phyloP scores from a whole-genome alignment of 192 early-diverging fungal genomes.

The Backusella macrospora region DNA sequence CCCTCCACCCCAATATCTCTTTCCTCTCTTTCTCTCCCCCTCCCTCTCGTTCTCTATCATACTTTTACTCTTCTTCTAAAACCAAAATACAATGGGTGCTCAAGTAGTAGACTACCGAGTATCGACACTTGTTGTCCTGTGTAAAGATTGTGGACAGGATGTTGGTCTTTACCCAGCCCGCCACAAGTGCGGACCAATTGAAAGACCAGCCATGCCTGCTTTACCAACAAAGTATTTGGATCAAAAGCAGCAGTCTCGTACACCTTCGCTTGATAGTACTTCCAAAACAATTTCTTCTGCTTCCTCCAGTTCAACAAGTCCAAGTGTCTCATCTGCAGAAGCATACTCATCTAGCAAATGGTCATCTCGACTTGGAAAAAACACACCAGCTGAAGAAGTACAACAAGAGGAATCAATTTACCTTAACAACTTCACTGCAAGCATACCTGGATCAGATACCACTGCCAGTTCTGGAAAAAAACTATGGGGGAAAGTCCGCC shows the following conservation, averaged over 20 bases:
- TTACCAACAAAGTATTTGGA: constrained; percentile 15
- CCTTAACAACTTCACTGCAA: constrained; percentile 11
- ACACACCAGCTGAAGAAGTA: constrained; percentile 6
- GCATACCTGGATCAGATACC: neutral
- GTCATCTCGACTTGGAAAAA: constrained; percentile 21
- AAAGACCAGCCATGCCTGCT: constrained; percentile 27
- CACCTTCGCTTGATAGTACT: neutral
- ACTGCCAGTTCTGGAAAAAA: constrained; percentile 22
- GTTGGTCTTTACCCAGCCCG: constrained; percentile 63
- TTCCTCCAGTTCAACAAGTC: constrained; percentile 2
- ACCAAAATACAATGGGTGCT: constrained; percentile 31
- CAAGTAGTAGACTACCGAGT: constrained; percentile 57
- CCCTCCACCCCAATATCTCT: neutral
- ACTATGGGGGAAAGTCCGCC: constrained; percentile 31
- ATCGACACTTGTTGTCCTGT: constrained; percentile 57
- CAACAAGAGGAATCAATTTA: constrained; percentile 29
- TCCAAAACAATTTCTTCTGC: neutral
- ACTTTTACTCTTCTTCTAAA: neutral
- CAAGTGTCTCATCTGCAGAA: constrained; percentile 12
- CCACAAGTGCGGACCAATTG: constrained; percentile 47
- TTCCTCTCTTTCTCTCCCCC: neutral
- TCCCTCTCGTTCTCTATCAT: neutral
- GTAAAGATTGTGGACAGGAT: constrained; percentile 63
- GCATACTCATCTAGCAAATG: constrained; percentile 9
- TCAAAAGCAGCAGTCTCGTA: neutral